Evolutionary conservation across 2,329 filamentous ascomycete species (phyloP), one percentile per base, ranked within the genome.

Genomic region (Diaporthe citriasiana): DNA sequence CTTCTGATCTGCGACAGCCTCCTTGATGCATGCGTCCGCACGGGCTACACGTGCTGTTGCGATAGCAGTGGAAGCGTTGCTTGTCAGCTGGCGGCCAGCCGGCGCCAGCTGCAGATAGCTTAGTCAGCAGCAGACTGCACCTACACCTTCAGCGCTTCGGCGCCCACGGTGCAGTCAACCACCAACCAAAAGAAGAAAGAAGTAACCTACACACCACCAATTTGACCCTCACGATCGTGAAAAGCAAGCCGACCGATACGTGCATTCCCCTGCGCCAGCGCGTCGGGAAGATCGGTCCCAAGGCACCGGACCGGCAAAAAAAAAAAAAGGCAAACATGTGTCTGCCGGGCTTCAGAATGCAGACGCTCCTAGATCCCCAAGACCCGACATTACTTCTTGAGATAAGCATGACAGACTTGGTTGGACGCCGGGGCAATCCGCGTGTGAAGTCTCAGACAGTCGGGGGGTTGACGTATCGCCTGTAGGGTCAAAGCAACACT

Each of bases 251-350:
- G n/a, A n/a, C n/a, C n/a, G n/a, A n/a, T n/a, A n/a, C n/a, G 22
- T 50, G 45, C 53, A 30, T 13, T 27, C 30, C n/a, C 33, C 30
- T 50, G 30, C 22, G 63, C 33, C 13, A 33, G 63, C 22, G 47
- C 27, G 27, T 50, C 60, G 42, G 42, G 30, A 66, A 4, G 63
- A 35, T 66, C 45, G 30, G 63, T 38, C 45, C 63, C 63, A 51
- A 12, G 45, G 63, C 63, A 38, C 22, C 45, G 63, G 63, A 27
- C 45, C 30, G 63, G 63, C 63, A 13, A 40, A 9, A 19, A 17
- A 63, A 63, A 51, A 51, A 33, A 0, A 66, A n/a, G n/a, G n/a
- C 27, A 66, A 27, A 53, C 30, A 50, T 40, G 63, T 33, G 30
- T 22, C 47, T 22, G 60, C 45, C 33, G 45, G 40, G 40, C 10